phyloP scores from a whole-genome alignment of 176 grass and related monocot species.

The Oryza officinalis region DNA sequence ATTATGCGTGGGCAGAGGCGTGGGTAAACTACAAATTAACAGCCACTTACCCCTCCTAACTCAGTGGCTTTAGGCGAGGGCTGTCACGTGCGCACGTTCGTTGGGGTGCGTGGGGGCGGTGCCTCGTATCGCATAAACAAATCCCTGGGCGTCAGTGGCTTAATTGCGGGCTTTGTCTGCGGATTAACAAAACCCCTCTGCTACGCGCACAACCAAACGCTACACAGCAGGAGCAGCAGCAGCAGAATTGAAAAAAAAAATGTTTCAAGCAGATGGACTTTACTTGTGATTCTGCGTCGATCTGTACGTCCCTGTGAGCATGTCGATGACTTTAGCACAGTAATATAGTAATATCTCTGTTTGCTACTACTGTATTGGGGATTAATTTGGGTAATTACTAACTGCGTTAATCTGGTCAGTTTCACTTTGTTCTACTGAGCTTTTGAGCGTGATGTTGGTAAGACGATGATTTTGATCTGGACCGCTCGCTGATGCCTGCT shows the following conservation, averaged over 20 bases:
- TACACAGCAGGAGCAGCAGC: not conserved
- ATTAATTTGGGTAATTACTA: too few relatives aligned
- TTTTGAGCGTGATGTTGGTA: constrained; percentile 26
- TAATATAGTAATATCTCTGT: not conserved
- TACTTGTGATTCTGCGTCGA: not conserved
- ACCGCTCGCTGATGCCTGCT: constrained; percentile 4
- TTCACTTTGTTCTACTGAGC: constrained; percentile 25
- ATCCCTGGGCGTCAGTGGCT: constrained; percentile 42
- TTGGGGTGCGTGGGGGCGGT: constrained; percentile 45
- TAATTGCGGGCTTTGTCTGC: constrained; percentile 21
- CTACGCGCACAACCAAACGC: constrained; percentile 11
- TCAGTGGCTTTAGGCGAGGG: constrained; percentile 28
- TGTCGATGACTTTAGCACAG: not conserved
- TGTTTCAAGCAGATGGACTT: not conserved
- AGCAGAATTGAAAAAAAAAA: not conserved
- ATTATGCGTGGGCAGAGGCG: constrained; percentile 14
- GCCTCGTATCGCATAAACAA: constrained; percentile 67
- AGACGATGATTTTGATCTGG: constrained; percentile 45
- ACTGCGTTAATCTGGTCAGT: constrained; percentile 13
- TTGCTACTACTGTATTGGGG: not conserved
- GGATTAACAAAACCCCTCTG: constrained; percentile 25
- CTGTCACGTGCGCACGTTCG: constrained; percentile 56
- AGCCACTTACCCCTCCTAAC: constrained; percentile 13
- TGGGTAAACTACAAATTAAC: constrained; percentile 3
- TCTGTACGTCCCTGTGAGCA: not conserved